Conservation (phyloP, 192 early-diverging fungal genomes). For the Linnemannia exigua region DNA sequence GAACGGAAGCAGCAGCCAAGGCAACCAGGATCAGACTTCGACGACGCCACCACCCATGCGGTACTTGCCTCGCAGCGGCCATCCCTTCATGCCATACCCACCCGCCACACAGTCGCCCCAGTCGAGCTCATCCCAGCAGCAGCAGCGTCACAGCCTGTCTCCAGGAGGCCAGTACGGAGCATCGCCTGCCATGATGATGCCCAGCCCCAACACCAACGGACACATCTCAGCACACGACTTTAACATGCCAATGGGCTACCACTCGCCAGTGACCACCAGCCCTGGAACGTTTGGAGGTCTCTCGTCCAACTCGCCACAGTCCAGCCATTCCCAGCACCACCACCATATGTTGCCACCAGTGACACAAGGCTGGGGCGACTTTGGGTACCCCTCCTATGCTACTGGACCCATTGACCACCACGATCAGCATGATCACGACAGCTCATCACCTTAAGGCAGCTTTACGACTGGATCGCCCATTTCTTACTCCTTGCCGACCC, state of each 20-base stretch:
- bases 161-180: constrained; percentile 41
- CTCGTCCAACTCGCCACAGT: constrained; percentile 36
- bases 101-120: constrained; percentile 48
- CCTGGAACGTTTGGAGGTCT: constrained; percentile 42
- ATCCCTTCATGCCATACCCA: constrained; percentile 43
- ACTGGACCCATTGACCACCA: constrained; percentile 49
- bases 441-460: constrained; percentile 39
- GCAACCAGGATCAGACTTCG: constrained; percentile 41
- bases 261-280: constrained; percentile 50
- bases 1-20: constrained; percentile 14
- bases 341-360: constrained; percentile 45
- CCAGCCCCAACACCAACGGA: constrained; percentile 41
- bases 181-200: constrained; percentile 58
- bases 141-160: constrained; percentile 52
- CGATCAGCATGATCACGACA: constrained; percentile 48
- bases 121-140: constrained; percentile 34
- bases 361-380: constrained; percentile 52
- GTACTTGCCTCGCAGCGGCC: constrained; percentile 27
- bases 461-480: background rate
- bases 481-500: background rate
- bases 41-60: constrained; percentile 52
- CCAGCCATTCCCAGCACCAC: constrained; percentile 31
- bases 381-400: constrained; percentile 42
- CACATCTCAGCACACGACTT: constrained; percentile 46
- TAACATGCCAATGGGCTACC: constrained; percentile 52